phyloP scores from a whole-genome alignment of 2,329 filamentous ascomycete species.

The Botrytis galanthina region DNA sequence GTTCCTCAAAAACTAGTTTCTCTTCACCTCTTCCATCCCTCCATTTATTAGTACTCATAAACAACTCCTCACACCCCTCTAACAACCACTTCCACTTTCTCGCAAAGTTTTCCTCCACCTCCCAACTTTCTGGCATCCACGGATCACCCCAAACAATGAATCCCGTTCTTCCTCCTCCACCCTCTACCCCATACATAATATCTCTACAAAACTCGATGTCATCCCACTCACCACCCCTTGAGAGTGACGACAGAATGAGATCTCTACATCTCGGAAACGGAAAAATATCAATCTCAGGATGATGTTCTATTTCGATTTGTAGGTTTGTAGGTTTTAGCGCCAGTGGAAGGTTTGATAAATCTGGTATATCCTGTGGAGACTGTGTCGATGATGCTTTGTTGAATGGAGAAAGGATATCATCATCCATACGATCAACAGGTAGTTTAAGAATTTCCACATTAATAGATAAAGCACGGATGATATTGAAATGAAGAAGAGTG shows the following conservation, averaged over 20 bases:
- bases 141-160: slow-evolving; percentile 51
- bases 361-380: background rate
- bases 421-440: slow-evolving; percentile 23
- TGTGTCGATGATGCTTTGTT: background rate
- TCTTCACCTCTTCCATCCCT: slow-evolving; percentile 31
- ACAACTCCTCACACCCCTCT: slow-evolving; percentile 41
- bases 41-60: slow-evolving; percentile 43
- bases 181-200: slow-evolving; percentile 38
- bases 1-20: background rate
- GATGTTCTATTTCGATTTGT: slow-evolving; percentile 42
- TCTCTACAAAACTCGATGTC: slow-evolving; percentile 42
- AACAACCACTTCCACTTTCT: slow-evolving; percentile 47
- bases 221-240: slow-evolving; percentile 37
- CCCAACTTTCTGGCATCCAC: slow-evolving; percentile 47
- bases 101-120: slow-evolving; percentile 46
- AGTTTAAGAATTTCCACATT: slow-evolving; percentile 38
- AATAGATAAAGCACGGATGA: slow-evolving; percentile 40
- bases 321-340: slow-evolving; percentile 41
- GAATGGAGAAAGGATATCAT: slow-evolving; percentile 29
- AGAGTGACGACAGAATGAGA: slow-evolving; percentile 39
- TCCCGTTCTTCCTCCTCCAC: slow-evolving; percentile 31
- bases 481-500: slow-evolving; percentile 42
- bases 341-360: slow-evolving; percentile 21
- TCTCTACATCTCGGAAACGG: slow-evolving; percentile 43
- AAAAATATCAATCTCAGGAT: slow-evolving; percentile 43